These are phyloP conservation scores for Sugiyamaella lignohabitans DNA, from an alignment of 805 yeast genomes.

Conservation along the genomic window DNA sequence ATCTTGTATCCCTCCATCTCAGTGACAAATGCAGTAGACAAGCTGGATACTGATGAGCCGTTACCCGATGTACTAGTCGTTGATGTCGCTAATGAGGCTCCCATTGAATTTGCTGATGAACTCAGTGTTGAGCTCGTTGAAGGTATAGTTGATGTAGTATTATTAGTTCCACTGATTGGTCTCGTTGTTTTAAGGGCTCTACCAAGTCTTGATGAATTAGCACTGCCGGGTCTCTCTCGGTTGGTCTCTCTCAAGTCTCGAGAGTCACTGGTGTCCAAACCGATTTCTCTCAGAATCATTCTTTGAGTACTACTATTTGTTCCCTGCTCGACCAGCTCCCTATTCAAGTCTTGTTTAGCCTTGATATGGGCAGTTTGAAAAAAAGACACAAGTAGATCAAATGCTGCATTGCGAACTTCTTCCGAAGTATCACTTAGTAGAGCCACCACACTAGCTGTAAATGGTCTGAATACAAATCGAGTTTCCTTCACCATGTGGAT, in stretches of 20 bases:
- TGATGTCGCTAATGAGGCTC: conserved; percentile 5
- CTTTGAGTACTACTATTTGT: conserved; percentile 27
- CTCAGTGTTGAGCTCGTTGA: neutral
- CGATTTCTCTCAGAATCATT: conserved; percentile 30
- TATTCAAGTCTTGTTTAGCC: conserved; percentile 42
- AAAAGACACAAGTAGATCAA: conserved; percentile 32
- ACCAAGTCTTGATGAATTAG: neutral
- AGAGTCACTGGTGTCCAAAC: conserved; percentile 16
- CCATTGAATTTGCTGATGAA: conserved; percentile 3
- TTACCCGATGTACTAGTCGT: neutral
- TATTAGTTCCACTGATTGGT: neutral
- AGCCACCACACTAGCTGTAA: conserved; percentile 30
- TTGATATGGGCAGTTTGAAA: conserved; percentile 34
- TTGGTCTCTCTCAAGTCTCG: too few relatives aligned
- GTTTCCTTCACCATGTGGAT: conserved; percentile 23
- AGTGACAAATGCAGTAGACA: conserved; percentile 19
- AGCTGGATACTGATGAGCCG: neutral
- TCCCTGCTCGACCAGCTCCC: conserved; percentile 35
- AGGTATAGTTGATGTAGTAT: neutral
- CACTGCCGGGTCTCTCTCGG: neutral
- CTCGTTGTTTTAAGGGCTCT: too few relatives aligned
- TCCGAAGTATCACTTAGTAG: conserved; percentile 25
- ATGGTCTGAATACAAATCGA: conserved; percentile 27
- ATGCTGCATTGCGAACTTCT: conserved; percentile 23
- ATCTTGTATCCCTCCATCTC: conserved; percentile 31